Percentiles rank a stretch among this genome's conserved stretches.
Evolutionary conservation across 1,284 basidiomycete genomes (phyloP).

Genomic region (Gymnopus androsaceus): DNA sequence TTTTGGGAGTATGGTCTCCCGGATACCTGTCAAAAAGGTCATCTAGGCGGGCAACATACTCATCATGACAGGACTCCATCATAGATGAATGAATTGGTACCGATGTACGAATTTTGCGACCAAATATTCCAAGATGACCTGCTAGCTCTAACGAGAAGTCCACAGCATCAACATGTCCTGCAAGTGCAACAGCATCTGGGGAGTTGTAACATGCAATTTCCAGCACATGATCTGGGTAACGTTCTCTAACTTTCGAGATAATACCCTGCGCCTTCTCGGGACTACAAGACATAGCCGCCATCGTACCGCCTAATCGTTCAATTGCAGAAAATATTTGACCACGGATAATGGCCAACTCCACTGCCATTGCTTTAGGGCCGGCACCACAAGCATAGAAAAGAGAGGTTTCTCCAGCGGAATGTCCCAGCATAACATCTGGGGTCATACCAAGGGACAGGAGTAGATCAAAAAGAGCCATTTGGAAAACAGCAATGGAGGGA

Average conservation of each 20-base stretch:
- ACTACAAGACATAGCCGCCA: not conserved
- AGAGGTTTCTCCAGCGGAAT: too few species aligned
- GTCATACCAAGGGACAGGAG: too few species aligned
- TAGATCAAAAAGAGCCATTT: too few species aligned
- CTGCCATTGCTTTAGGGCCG: too few species aligned
- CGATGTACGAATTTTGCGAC: slow-evolving; percentile 30
- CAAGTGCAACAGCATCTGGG: slow-evolving; percentile 31
- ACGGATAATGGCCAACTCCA: too few species aligned
- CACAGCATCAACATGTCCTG: slow-evolving; percentile 30
- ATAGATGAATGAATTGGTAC: slow-evolving; percentile 36
- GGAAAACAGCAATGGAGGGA: too few species aligned
- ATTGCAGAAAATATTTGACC: too few species aligned
- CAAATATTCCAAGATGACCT: slow-evolving; percentile 28
- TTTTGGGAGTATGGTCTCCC: not conserved
- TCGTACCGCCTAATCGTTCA: too few species aligned
- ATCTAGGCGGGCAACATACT: slow-evolving; percentile 24
- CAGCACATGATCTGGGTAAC: not conserved
- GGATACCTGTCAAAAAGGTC: slow-evolving; percentile 25
- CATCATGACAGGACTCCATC: slow-evolving; percentile 32
- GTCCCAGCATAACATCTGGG: too few species aligned
- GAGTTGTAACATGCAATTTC: slow-evolving; percentile 38
- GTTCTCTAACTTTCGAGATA: not conserved
- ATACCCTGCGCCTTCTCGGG: not conserved
- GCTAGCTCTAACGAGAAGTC: slow-evolving; percentile 22
- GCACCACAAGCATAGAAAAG: too few species aligned